A percentile compares a stretch with the other conserved stretches of the same genome.
Conservation (phyloP, 1,139 yeast genomes). For the Blastobotrys malaysiensis region DNA sequence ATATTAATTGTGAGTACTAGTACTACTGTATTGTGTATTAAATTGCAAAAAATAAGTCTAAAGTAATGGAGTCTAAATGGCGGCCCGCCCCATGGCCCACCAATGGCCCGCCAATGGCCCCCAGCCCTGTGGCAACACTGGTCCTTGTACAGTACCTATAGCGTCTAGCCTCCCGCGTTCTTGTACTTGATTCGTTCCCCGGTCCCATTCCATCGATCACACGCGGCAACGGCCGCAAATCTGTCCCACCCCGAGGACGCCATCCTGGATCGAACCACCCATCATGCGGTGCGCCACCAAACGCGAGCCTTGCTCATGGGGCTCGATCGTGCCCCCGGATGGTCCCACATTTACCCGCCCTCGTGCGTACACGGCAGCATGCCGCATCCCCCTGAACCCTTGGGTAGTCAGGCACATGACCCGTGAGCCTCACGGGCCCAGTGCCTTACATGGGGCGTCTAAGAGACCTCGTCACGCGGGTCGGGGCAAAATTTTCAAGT, state of each 20-base stretch:
- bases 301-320: background rate
- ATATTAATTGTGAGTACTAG: no score
- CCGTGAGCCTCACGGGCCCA: background rate
- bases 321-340: background rate
- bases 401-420: background rate
- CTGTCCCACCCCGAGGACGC: background rate
- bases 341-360: background rate
- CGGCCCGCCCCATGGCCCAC: no score
- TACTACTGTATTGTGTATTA: no score
- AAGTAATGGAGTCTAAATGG: no score
- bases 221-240: background rate
- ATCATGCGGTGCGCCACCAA: background rate
- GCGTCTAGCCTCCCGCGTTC: no score
- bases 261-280: no score
- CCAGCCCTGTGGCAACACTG: no score
- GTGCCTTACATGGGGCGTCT: background rate
- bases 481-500: background rate
- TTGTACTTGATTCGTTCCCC: no score
- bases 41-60: no score
- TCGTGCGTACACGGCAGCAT: background rate
- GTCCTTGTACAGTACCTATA: no score
- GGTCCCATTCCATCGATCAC: no score
- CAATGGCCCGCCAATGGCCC: no score
- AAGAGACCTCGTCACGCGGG: background rate
- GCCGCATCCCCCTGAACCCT: background rate